Conservation (phyloP, 495 filamentous ascomycete genomes). For the Daldinia childiae region DNA sequence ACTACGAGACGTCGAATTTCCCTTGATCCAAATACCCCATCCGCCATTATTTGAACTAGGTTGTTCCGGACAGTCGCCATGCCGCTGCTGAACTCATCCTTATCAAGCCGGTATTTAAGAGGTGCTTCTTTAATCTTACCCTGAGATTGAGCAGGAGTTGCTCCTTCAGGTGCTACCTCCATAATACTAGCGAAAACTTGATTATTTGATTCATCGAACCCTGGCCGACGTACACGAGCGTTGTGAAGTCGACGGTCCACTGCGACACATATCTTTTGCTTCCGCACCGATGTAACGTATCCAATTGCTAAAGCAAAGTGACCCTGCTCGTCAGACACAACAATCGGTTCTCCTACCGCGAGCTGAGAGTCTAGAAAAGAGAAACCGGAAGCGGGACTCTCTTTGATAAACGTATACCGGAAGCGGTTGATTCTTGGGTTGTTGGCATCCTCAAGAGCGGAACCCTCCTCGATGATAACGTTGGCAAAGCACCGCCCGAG, state of each 20-base stretch:
- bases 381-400: constrained; percentile 63
- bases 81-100: constrained; percentile 97
- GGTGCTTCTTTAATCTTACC: constrained; percentile 61
- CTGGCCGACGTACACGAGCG: constrained; percentile 74
- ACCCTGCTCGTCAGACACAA: constrained; percentile 94
- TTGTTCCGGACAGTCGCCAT: constrained; percentile 96
- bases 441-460: constrained; percentile 70
- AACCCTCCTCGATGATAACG: constrained; percentile 80
- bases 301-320: constrained; percentile 95
- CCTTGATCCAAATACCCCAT: constrained; percentile 73
- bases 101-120: constrained; percentile 85
- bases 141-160: constrained; percentile 57
- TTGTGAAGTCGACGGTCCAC: constrained; percentile 91
- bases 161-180: constrained; percentile 73
- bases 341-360: constrained; percentile 87
- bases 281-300: constrained; percentile 80
- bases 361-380: constrained; percentile 93
- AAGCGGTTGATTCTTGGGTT: constrained; percentile 89
- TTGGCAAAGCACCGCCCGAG: constrained; percentile 74
- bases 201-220: constrained; percentile 78
- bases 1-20: constrained; percentile 82
- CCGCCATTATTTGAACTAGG: constrained; percentile 88
- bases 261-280: constrained; percentile 79
- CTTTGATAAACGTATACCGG: constrained; percentile 82
- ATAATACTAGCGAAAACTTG: constrained; percentile 92